Evolutionary conservation across 352 stramenopile species (phyloP).

Genomic region (Phytophthora constricta): DNA sequence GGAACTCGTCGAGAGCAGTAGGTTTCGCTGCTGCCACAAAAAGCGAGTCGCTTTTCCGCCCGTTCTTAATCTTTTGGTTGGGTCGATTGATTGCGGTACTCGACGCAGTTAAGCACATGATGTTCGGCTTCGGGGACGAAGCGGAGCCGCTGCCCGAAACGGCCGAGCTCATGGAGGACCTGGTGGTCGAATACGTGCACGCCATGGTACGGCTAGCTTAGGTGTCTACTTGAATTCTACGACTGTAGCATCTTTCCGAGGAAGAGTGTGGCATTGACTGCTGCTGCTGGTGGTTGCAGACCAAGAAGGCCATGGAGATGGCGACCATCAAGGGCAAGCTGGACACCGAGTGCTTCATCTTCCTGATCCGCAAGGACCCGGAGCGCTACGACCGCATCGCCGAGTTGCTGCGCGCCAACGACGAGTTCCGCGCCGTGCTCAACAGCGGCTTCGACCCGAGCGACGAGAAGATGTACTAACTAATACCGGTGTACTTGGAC

Average conservation of each 20-base stretch:
- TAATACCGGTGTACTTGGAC: too few relatives aligned
- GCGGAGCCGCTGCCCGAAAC: slow-evolving; percentile 74
- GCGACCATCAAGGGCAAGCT: slow-evolving; percentile 85
- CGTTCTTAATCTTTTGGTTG: too few relatives aligned
- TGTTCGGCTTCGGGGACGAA: slow-evolving; percentile 89
- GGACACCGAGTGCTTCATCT: slow-evolving; percentile 90
- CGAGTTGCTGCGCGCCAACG: slow-evolving; percentile 84
- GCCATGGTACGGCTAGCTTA: slow-evolving; percentile 63
- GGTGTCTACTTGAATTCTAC: not conserved
- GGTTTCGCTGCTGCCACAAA: too few relatives aligned
- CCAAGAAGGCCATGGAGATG: slow-evolving; percentile 87
- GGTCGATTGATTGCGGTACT: slow-evolving; percentile 7
- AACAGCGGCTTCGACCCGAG: slow-evolving; percentile 90
- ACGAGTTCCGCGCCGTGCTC: slow-evolving; percentile 84
- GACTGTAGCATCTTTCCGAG: not conserved
- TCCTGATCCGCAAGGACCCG: slow-evolving; percentile 87
- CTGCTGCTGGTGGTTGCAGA: slow-evolving; percentile 45
- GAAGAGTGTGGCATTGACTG: not conserved
- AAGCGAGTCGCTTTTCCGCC: too few relatives aligned
- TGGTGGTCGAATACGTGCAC: slow-evolving; percentile 84
- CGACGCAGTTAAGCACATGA: slow-evolving; percentile 87
- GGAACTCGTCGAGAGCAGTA: slow-evolving; percentile 85
- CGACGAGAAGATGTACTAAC: slow-evolving; percentile 90
- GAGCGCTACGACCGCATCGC: slow-evolving; percentile 85
- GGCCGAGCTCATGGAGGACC: slow-evolving; percentile 85